These are phyloP conservation scores for Naegleria lovaniensis DNA, from an alignment of 208 protist species.

Conservation along the genomic window DNA sequence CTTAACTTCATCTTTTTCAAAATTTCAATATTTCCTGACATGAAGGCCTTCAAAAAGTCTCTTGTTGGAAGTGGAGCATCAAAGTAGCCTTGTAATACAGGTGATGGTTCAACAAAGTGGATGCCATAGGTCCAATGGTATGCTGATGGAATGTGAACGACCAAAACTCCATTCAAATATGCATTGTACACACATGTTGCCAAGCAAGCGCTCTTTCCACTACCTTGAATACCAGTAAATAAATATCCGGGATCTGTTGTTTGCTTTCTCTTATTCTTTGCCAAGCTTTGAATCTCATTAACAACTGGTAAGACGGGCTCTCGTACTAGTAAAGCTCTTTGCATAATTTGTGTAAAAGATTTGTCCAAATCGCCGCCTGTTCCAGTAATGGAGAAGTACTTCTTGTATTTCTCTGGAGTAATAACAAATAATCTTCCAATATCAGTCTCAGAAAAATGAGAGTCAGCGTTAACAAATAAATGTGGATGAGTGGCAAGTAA, in stretches of 20 bases:
- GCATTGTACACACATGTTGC: background rate
- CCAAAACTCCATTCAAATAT: background rate
- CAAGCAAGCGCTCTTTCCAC: background rate
- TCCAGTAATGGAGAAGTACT: background rate
- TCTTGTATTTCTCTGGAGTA: background rate
- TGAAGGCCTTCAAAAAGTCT: background rate
- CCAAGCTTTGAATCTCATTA: background rate
- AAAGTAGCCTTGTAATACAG: background rate
- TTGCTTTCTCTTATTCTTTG: background rate
- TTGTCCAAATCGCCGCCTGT: background rate
- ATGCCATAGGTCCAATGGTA: constrained; percentile 4
- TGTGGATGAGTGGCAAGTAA: background rate
- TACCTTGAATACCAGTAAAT: background rate
- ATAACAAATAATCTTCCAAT: background rate
- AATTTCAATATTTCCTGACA: background rate
- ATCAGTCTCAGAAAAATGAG: background rate
- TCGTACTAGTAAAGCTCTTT: background rate
- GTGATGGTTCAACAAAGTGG: background rate
- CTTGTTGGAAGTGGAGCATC: background rate
- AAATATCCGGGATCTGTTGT: background rate
- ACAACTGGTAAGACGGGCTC: background rate
- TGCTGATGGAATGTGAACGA: constrained; percentile 7
- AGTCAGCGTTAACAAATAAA: background rate
- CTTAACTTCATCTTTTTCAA: constrained; percentile 16
- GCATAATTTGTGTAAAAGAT: background rate